A percentile compares a stretch with the other conserved stretches of the same genome.
Evolutionary conservation across 2,329 filamentous ascomycete genomes (phyloP).

Genomic region (Ophiostoma sp.): DNA sequence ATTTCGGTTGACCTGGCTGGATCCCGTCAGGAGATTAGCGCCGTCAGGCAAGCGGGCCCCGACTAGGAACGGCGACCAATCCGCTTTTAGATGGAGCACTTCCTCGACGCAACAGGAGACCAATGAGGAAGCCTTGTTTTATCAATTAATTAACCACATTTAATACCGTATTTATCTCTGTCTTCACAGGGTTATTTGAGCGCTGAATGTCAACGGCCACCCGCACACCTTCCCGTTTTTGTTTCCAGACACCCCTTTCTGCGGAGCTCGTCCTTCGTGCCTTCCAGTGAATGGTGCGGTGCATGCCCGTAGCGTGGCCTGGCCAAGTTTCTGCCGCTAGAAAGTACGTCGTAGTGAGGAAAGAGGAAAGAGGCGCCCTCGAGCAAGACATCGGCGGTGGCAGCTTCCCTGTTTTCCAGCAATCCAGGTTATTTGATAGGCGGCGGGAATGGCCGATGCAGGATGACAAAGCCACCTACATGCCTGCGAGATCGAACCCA

Average conservation of each 20-base stretch:
- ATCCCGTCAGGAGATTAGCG: conserved; percentile 26
- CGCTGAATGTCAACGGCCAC: neutral
- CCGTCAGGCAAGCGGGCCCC: conserved; percentile 16
- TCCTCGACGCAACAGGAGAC: neutral
- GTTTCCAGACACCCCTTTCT: neutral
- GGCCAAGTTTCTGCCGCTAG: neutral
- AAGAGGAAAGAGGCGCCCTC: neutral
- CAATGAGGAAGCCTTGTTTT: neutral
- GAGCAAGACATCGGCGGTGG: neutral
- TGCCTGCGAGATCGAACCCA: neutral
- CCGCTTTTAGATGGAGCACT: neutral
- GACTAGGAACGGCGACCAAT: neutral
- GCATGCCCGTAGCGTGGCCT: neutral
- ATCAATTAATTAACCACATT: neutral
- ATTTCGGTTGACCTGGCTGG: conserved; percentile 25
- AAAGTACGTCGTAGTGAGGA: neutral
- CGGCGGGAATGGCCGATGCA: conserved; percentile 4
- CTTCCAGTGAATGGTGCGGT: too few relatives aligned
- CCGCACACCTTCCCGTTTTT: neutral
- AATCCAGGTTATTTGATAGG: neutral
- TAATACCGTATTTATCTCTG: neutral
- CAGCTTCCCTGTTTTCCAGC: conserved; percentile 2
- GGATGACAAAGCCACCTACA: neutral
- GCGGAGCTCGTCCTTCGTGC: too few relatives aligned
- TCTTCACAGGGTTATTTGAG: neutral